Evolutionary conservation across 495 filamentous ascomycete species (phyloP), one percentile per base, ranked within the genome.

Genomic region (Penicillium crystallinum): DNA sequence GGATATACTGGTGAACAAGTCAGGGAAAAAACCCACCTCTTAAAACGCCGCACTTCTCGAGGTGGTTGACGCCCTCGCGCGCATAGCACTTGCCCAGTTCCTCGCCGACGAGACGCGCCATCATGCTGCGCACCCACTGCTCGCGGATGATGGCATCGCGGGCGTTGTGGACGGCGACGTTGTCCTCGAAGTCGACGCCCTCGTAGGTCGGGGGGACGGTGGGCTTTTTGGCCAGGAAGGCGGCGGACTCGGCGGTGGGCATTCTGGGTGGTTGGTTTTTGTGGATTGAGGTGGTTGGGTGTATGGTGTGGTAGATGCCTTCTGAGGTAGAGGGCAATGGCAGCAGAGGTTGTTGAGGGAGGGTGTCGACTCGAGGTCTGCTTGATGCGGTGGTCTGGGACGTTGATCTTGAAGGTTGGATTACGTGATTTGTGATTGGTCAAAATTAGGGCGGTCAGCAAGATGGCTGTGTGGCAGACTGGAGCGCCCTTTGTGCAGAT

Each of bases 51-150:
- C 93, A 98, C 76, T 97, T 98, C 82, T 96, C 92, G 59, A 97
- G 70, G 71, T 98, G 93, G 72, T 97, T 97, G 50, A 96, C 89
- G 4, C 93, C 93, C 73, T 98, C 91, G 51, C 86, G 79, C 63
- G 81, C 80, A 77, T 98, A 98, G 74, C 93, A 98, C 78, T 95
- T 96, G 61, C 89, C 83, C 73, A 98, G 69, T 76, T 98, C 95
- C 72, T 97, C 89, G 34, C 91, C 80, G 30, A 97, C 89, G 45
- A 98, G 75, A 53, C 93, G 78, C 17, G 89, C 88, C 93, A 97
- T 97, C 93, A 98, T 98, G 60, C 83, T 86, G 67, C 83, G 83
- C 23, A 98, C 90, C 95, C 95, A 98, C 74, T 98, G 93, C 73
- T 98, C 93, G 35, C 90, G 83, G 61, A 98, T 84, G 39, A 98